These are phyloP conservation scores for Colletotrichum eremochloae DNA, from an alignment of 2,329 filamentous ascomycete species.

Conservation along the genomic window DNA sequence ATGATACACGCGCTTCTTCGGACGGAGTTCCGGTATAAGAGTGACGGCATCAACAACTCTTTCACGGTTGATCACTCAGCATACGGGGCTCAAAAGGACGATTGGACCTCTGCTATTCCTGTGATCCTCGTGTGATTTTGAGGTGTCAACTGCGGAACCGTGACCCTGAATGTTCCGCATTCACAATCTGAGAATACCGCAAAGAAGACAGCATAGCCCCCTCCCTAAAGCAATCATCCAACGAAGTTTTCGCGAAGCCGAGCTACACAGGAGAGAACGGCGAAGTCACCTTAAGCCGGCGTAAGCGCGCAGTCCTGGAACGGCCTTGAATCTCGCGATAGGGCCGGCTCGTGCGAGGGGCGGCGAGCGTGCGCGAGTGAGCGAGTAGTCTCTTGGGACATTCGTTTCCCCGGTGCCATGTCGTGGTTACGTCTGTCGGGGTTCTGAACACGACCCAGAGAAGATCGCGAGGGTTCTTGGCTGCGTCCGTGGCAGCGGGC, in stretches of 20 bases:
- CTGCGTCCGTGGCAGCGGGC: not conserved
- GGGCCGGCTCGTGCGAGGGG: not conserved
- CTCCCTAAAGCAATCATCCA: constrained; percentile 19
- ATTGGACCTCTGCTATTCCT: not conserved
- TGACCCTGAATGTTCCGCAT: constrained; percentile 28
- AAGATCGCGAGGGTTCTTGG: not conserved
- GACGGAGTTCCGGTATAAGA: not conserved
- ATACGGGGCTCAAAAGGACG: too few relatives aligned
- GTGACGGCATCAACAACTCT: not conserved
- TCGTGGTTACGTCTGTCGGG: not conserved
- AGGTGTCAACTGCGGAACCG: constrained; percentile 13
- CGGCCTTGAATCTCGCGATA: not conserved
- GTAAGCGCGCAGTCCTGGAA: not conserved
- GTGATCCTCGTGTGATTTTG: not conserved
- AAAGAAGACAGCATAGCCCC: constrained; percentile 29
- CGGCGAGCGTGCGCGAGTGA: not conserved
- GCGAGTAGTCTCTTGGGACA: not conserved
- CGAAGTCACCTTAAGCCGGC: not conserved
- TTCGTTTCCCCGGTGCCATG: not conserved
- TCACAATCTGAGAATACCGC: not conserved
- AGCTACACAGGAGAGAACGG: not conserved
- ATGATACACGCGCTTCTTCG: not conserved
- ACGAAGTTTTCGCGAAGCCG: not conserved
- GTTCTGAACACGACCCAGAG: not conserved
- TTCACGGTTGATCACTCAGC: not conserved